Base-by-base conservation (phyloP, 1,284 basidiomycete species). In the Thelephora terrestris region DNA sequence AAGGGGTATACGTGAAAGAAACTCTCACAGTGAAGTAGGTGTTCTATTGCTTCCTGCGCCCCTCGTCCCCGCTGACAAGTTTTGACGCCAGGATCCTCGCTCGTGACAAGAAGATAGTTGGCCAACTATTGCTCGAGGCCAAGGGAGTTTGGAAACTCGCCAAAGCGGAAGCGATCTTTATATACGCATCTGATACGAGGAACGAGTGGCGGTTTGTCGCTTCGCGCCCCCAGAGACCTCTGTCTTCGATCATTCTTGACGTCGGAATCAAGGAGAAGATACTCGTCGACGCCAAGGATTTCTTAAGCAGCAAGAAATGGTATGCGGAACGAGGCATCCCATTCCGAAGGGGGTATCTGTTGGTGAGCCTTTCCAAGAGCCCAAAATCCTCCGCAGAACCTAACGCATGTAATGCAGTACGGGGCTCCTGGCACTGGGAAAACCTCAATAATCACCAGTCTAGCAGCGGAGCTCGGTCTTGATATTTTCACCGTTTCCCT, bases 391-490 rank as follows among this genome's bases (percentile, higher is more conserved):
- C 49, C 32, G 18, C 48, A 39, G 47, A 43, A n/a, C n/a, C n/a
- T n/a, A n/a, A n/a, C n/a, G n/a, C n/a, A n/a, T n/a, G 46, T 43
- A 3, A 45, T 35, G n/a, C n/a, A 78, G 74, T 75, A 85, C 56
- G 86, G 86, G 32, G 78, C 75, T 4, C 82, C 86, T 20, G 85
- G 85, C 16, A 76, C 78, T 16, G 87, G 86, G 1, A 88, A 88
- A 58, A 85, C 84, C 0, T 84, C 79, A 21, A 69, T 83, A 56
- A 79, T 90, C 48, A 81, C 86, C 53, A 78, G 79, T n/a, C n/a
- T n/a, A n/a, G n/a, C n/a, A n/a, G n/a, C n/a, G n/a, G n/a, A n/a
- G n/a, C n/a, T n/a, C n/a, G 74, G 74, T 2, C 67, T 90, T 21
- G 76, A 88, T 54, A 76, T 91, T 43, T 90, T 84, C 60, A 75